Base-by-base conservation (phyloP, 2,329 filamentous ascomycete species). In the Aureobasidium pullulans region DNA sequence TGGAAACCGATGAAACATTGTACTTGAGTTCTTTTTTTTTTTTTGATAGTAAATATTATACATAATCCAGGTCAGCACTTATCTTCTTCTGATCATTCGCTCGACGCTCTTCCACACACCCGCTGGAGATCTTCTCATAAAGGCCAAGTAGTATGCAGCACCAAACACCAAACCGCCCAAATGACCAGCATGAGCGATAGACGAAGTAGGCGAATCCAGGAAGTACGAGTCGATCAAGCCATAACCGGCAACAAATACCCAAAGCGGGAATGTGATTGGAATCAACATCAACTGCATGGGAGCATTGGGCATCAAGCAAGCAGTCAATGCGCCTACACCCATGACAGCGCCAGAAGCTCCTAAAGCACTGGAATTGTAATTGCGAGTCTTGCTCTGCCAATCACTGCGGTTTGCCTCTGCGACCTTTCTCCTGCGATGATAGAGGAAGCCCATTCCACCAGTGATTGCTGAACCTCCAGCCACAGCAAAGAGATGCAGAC, bases 91-190 rank as follows among this genome's bases (percentile, higher is more conserved):
- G 23, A 52, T 16, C 9, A 34, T 43, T 4, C 50, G 42, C 50
- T 54, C 28, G 8, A 59, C 6, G 28, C 11, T 46, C 23, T 31
- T 53, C 57, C 46, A 53, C 5, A 59, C 39, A 16, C 57, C 57
- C 28, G 39, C 37, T 3, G 57, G 57, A 8, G 57, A 49, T 29
- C 47, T 52, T 10, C 57, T 44, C 31, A 59, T 19, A 2, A 59
- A 46, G 5, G 39, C 57, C 39, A 59, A 23, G 28, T 59, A 59
- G 23, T 59, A 59, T 2, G 40, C 47, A 29, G 57, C 19, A 0
- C 77, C 77, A 64, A 75, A 77, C 0, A 67, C 67, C 19, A 70
- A 56, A 0, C 77, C 77, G 5, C 77, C 77, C 13, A 79, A 58
- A 69, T 79, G 77, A 7, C 75, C 77, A 16, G 71, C 68, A 68